Percentiles rank a stretch among this genome's conserved stretches.
phyloP scores from a whole-genome alignment of 768 basidiomycete genomes.

The Termitomyces sp. region DNA sequence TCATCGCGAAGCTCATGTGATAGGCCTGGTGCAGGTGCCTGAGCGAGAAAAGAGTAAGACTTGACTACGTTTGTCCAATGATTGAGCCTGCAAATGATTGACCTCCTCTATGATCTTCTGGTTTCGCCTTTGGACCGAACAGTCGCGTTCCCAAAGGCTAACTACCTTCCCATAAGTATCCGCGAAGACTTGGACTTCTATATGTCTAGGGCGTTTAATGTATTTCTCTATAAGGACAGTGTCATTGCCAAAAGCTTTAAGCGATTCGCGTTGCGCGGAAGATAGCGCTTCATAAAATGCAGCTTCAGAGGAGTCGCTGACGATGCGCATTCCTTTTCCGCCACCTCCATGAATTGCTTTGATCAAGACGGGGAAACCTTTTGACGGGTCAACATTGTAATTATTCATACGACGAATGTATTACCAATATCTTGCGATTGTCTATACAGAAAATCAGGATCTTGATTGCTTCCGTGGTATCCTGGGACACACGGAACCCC shows the following conservation, averaged over 20 bases:
- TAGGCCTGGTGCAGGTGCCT: slow-evolving; percentile 91
- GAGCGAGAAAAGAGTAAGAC: slow-evolving; percentile 2
- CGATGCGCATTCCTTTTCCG: slow-evolving; percentile 92
- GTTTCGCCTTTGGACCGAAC: slow-evolving; percentile 86
- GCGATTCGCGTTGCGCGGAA: slow-evolving; percentile 86
- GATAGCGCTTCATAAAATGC: slow-evolving; percentile 77
- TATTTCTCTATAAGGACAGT: slow-evolving; percentile 87
- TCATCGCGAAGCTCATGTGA: slow-evolving; percentile 73
- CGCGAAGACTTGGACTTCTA: slow-evolving; percentile 94
- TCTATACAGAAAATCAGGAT: slow-evolving; percentile 59
- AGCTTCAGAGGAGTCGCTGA: slow-evolving; percentile 44
- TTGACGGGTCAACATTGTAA: not conserved
- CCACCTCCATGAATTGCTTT: slow-evolving; percentile 97
- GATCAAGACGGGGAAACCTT: slow-evolving; percentile 88
- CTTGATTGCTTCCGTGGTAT: slow-evolving; percentile 84
- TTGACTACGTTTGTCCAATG: not conserved
- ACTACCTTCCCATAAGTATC: slow-evolving; percentile 75
- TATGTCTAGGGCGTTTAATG: slow-evolving; percentile 79
- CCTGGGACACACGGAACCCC: slow-evolving; percentile 93
- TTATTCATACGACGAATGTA: not conserved
- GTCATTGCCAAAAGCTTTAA: slow-evolving; percentile 84
- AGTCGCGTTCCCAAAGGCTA: slow-evolving; percentile 96
- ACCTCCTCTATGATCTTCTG: slow-evolving; percentile 96
- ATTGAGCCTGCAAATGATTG: slow-evolving; percentile 1
- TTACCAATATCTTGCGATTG: slow-evolving; percentile 69